Conservation (phyloP, 148 eudicot species). For the Rhododendron williamsianum region DNA sequence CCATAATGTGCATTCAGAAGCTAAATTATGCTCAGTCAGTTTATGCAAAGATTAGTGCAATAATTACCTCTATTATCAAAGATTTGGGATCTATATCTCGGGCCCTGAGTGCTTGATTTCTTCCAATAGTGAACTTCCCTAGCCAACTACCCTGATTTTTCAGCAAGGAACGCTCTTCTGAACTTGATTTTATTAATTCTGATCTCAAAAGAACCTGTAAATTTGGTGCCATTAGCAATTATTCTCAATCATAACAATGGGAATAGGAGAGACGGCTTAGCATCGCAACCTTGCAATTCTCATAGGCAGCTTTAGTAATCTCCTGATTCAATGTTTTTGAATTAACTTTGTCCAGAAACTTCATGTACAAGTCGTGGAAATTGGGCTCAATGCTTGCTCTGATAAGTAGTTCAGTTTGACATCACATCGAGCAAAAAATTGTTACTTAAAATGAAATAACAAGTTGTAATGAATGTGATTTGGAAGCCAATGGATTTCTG, state of each 20-base stretch:
- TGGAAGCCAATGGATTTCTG: too few species aligned
- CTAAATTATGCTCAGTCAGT: neutral
- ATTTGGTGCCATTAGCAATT: neutral
- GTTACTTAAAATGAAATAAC: too few species aligned
- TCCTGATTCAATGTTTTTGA: conserved; percentile 16
- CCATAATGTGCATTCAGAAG: neutral
- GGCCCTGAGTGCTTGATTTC: conserved; percentile 20
- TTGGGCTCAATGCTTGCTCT: neutral
- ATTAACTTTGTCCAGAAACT: conserved; percentile 17
- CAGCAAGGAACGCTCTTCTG: conserved; percentile 20
- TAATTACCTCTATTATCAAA: conserved; percentile 21
- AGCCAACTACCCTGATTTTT: conserved; percentile 27
- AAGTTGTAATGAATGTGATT: too few species aligned
- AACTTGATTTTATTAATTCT: conserved; percentile 20
- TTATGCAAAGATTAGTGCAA: neutral
- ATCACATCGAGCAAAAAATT: too few species aligned
- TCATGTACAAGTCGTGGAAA: conserved; percentile 22
- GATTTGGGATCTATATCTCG: conserved; percentile 24
- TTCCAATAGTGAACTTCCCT: conserved; percentile 17
- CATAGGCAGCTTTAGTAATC: conserved; percentile 19
- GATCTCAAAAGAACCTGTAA: conserved; percentile 17
- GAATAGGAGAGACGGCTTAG: neutral
- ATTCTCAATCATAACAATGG: neutral
- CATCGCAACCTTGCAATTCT: conserved; percentile 21
- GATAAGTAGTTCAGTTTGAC: too few species aligned